Base-by-base conservation (phyloP, 163 green algal species). In the Prototheca cutis region DNA sequence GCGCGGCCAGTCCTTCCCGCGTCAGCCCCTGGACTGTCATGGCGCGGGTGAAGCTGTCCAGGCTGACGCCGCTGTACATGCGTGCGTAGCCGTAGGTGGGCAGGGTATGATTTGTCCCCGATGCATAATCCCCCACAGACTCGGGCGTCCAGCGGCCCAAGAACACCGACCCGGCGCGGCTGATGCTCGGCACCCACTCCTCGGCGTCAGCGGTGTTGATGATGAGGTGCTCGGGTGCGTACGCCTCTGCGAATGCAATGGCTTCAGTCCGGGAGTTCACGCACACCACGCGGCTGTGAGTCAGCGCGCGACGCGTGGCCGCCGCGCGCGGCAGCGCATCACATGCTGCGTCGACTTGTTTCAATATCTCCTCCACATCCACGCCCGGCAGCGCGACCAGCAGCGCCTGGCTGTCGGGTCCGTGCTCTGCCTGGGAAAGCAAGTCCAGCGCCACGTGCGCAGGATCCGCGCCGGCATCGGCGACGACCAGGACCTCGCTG, bases 191-290 rank as follows among this genome's bases (percentile, higher is more conserved):
- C 61, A 98, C 74, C 82, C 82, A 95, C 3, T 74, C 68, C 74
- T 97, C 93, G 6, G 90, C 86, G 60, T 97, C 85, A 17, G 85
- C 82, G 29, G 81, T 73, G 72, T 99, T 98, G 28, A 99, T 70
- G 42, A 99, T 99, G 4, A 99, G 76, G 77, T 99, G 93, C 85
- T 99, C 93, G 4, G 93, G 90, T 4, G 93, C 93, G 57, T 98
- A 99, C 25, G 63, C 34, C 72, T 98, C 97, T 71, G 80, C 91
- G 63, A 96, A 88, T n/a, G 52, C 55, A 0, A 71, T 61, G 2
- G 89, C 90, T 58, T 87, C 79, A 51, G 84, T 84, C 39, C 71
- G 79, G 55, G 39, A 62, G 52, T 60, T 48, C 1, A 85, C 85
- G 52, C 69, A 68, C 36, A 98, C 76, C 2, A 89, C 80, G 70